Evolutionary conservation across 768 basidiomycete genomes (phyloP), one percentile per base, ranked within the genome.

Genomic region (Hericium alpestre): DNA sequence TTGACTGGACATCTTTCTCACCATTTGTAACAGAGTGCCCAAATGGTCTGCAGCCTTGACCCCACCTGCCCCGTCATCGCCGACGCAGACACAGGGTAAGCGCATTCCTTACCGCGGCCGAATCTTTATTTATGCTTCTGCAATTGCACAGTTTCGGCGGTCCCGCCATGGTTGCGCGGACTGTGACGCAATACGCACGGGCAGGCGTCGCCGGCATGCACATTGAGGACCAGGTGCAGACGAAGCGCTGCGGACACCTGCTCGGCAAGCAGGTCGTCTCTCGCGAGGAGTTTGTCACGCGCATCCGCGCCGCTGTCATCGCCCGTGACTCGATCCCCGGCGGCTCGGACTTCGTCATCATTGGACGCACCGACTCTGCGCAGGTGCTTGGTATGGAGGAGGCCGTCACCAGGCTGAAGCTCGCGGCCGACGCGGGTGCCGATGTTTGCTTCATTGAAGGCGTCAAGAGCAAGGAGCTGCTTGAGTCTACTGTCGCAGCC

Each of bases 371-470:
- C 3, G 87, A 89, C 66, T 86, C 86, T 2, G 86, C 86, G 1
- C 87, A 89, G 66, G 84, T 84, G 7, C 74, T 86, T 27, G 87
- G 86, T 27, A 87, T 87, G 85, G 85, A 88, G 23, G 87, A 88
- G 69, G 86, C 86, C 0, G 56, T 87, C 52, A 69, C 64, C 9
- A 79, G 87, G 27, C 72, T 89, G 58, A 80, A 83, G 67, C 76
- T 88, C 20, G 87, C 87, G 9, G 79, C 84, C 0, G 83, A 83
- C 57, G 83, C 79, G 10, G 87, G 87, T 32, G 87, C 87, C 0
- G 87, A 90, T 64, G 86, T 86, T 12, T 88, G 86, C 68, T 90
- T 90, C 70, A 87, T 88, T 38, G 87, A 89, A 67, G 87, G 87
- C 43, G 86, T 88, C 27, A 80, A 80, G 67, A 84, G 80, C 1